Conservation (phyloP, 495 filamentous ascomycete species). For the Cryomyces antarcticus region DNA sequence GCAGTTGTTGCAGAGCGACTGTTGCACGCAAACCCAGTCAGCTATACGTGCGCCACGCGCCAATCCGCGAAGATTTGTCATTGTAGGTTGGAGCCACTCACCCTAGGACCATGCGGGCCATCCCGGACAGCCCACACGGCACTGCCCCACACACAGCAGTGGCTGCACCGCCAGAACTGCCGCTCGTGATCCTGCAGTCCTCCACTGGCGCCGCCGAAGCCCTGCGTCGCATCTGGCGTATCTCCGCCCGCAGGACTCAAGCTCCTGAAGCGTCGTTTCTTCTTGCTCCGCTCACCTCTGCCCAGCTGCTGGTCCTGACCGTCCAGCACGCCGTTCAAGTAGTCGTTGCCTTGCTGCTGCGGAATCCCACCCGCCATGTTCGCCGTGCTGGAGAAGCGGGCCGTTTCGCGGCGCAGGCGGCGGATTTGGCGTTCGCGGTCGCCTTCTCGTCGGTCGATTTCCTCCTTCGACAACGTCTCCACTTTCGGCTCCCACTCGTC, state of each 20-base stretch:
- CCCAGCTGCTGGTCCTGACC: slow-evolving; percentile 48
- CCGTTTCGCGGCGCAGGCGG: slow-evolving; percentile 73
- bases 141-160: slow-evolving; percentile 73
- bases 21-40: background rate
- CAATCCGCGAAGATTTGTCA: background rate
- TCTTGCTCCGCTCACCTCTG: slow-evolving; percentile 73
- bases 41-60: slow-evolving; percentile 3
- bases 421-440: slow-evolving; percentile 83
- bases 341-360: slow-evolving; percentile 22
- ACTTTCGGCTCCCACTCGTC: slow-evolving; percentile 92
- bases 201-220: slow-evolving; percentile 46
- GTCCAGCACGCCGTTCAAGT: slow-evolving; percentile 14
- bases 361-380: slow-evolving; percentile 47
- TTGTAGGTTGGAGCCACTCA: slow-evolving; percentile 24
- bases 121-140: slow-evolving; percentile 90
- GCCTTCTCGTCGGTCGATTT: slow-evolving; percentile 93
- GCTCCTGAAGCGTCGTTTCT: slow-evolving; percentile 82
- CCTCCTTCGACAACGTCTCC: slow-evolving; percentile 75
- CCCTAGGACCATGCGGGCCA: slow-evolving; percentile 66
- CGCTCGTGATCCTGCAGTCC: slow-evolving; percentile 39
- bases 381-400: slow-evolving; percentile 67
- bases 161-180: slow-evolving; percentile 69
- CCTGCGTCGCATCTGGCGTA: slow-evolving; percentile 51
- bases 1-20: slow-evolving; percentile 92
- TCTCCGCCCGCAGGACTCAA: slow-evolving; percentile 55